Conservation (phyloP, 495 filamentous ascomycete species). For the Podospora anserina region DNA sequence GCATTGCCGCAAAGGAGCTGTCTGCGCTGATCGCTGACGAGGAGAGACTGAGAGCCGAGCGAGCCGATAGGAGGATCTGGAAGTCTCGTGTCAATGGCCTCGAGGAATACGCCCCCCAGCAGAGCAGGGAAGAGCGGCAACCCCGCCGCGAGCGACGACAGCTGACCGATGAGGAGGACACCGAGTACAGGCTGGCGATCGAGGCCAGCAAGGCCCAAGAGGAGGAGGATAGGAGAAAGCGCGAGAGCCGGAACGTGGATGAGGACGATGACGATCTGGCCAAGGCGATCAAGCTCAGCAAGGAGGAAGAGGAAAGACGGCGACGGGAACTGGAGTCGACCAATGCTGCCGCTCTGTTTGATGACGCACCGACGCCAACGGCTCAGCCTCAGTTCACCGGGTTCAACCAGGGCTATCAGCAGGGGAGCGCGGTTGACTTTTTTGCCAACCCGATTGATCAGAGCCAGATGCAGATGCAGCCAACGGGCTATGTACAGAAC, state of each 20-base stretch:
- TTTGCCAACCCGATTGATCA: slow-evolving; percentile 87
- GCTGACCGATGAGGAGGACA: slow-evolving; percentile 76
- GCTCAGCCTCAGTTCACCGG: slow-evolving; percentile 73
- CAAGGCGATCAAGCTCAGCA: slow-evolving; percentile 94
- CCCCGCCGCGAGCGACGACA: slow-evolving; percentile 47
- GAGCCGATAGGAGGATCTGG: slow-evolving; percentile 89
- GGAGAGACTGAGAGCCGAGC: slow-evolving; percentile 86
- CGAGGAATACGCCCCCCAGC: slow-evolving; percentile 66
- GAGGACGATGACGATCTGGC: slow-evolving; percentile 75
- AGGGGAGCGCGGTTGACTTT: slow-evolving; percentile 93
- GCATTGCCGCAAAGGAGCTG: slow-evolving; percentile 93
- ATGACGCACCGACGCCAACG: slow-evolving; percentile 64
- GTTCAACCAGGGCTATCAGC: slow-evolving; percentile 95
- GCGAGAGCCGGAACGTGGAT: slow-evolving; percentile 65
- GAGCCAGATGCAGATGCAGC: slow-evolving; percentile 64
- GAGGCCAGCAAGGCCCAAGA: slow-evolving; percentile 96
- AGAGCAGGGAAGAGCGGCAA: slow-evolving; percentile 37
- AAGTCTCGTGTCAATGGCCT: slow-evolving; percentile 93
- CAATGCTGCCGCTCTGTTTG: slow-evolving; percentile 84
- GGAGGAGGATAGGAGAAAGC: slow-evolving; percentile 81
- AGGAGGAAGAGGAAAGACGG: slow-evolving; percentile 86
- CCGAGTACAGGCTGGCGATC: slow-evolving; percentile 87
- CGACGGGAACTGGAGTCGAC: slow-evolving; percentile 84
- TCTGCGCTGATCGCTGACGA: slow-evolving; percentile 93
- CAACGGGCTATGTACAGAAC: slow-evolving; percentile 81